Percentiles rank a stretch among this genome's conserved stretches.
Evolutionary conservation across 2,329 filamentous ascomycete species (phyloP).

Genomic region (Ambrosiella cleistominuta): DNA sequence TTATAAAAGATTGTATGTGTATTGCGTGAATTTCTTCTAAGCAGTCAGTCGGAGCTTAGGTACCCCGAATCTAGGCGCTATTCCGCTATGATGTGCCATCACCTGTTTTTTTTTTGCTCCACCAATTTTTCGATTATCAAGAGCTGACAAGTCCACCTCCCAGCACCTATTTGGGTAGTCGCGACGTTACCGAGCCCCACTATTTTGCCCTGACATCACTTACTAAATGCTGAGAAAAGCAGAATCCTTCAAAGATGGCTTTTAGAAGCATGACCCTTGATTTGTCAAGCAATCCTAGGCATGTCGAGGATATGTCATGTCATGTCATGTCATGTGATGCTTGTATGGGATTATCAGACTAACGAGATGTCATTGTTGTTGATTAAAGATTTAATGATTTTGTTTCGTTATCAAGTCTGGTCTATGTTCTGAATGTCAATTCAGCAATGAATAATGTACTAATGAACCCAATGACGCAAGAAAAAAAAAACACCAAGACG

Average conservation of each 20-base stretch:
- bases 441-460: background rate
- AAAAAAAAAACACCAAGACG: conserved; percentile 8
- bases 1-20: background rate
- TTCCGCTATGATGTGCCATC: background rate
- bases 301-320: background rate
- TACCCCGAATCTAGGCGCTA: background rate
- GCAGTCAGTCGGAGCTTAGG: background rate
- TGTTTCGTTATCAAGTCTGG: background rate
- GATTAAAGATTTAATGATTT: background rate
- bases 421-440: background rate
- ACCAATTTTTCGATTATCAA: conserved; percentile 7
- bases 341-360: too few relatives aligned
- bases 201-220: background rate
- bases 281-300: background rate
- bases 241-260: background rate
- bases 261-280: background rate
- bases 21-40: background rate
- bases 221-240: conserved; percentile 3
- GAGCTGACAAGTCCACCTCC: conserved; percentile 8
- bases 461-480: background rate
- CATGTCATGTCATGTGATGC: background rate
- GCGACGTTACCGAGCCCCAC: conserved; percentile 4
- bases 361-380: background rate
- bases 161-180: background rate
- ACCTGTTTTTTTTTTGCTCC: background rate